Conservation (phyloP, 2,329 filamentous ascomycete genomes). For the Colletotrichum navitas region DNA sequence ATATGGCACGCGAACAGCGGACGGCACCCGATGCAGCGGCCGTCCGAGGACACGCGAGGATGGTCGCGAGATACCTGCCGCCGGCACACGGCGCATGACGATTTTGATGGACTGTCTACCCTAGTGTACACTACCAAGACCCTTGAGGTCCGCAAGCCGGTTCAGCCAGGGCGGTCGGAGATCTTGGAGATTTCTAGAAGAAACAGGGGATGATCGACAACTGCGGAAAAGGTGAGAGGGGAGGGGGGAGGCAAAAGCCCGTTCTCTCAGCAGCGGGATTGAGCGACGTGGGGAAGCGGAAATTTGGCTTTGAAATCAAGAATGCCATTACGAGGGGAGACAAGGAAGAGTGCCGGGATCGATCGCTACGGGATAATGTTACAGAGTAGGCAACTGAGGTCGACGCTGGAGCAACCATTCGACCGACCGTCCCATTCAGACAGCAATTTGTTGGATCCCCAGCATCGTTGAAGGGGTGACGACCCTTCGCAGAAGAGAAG, state of each 20-base stretch:
- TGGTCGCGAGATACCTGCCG: slow-evolving; percentile 20
- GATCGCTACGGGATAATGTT: background rate
- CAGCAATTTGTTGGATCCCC: background rate
- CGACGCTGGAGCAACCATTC: slow-evolving; percentile 31
- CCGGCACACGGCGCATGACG: background rate
- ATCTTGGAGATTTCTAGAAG: slow-evolving; percentile 16
- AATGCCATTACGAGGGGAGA: slow-evolving; percentile 8
- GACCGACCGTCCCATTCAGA: slow-evolving; percentile 2
- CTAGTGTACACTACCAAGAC: background rate
- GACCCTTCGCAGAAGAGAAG: background rate
- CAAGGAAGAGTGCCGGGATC: background rate
- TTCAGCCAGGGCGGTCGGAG: slow-evolving; percentile 1
- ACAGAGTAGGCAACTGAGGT: background rate
- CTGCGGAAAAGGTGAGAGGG: no score
- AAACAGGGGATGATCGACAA: slow-evolving; percentile 25
- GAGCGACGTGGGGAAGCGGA: slow-evolving; percentile 10
- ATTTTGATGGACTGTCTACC: background rate
- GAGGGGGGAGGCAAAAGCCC: background rate
- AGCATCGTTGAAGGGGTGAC: background rate
- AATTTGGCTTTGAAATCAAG: slow-evolving; percentile 41
- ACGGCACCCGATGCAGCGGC: background rate
- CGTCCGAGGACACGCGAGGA: slow-evolving; percentile 35
- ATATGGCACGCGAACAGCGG: background rate
- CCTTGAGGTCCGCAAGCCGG: slow-evolving; percentile 3
- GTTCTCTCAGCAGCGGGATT: slow-evolving; percentile 15